Base-by-base conservation (phyloP, 1,284 basidiomycete species). In the Schizophyllum commune region DNA sequence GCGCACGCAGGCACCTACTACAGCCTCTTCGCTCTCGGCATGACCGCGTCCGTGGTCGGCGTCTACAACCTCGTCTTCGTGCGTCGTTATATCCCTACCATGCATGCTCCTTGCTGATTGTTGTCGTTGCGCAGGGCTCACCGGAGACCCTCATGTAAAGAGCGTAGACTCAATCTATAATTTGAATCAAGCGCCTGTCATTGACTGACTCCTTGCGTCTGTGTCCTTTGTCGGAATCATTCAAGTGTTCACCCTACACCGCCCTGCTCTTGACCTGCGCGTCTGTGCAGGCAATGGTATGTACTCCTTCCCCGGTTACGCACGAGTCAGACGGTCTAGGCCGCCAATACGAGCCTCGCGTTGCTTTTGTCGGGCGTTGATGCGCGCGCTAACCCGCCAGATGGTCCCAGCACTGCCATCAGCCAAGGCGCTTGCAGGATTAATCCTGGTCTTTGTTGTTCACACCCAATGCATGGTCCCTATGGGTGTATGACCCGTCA, bases 1-100 rank as follows among this genome's bases (percentile, higher is more conserved):
- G 52, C 52, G 61, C 66, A 90, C 52, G 61, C 66, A 90, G 88
- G 79, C 61, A 60, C 77, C 22, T 90, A 81, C 74, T 79, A 79
- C 65, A 75, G 74, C 61, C 67, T 81, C 27, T 88, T 84, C 70
- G 71, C 77, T 13, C 74, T 77, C 22, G 85, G 84, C 60, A 80
- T 86, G 75, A 57, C 72, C 34, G 80, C 79, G 59, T 81, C 82
- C 21, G 72, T 72, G 11, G 83, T 75, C 61, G 84, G 83, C 22
- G 71, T 78, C 5, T 81, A 73, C 70, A 70, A 75, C 47, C 73
- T 89, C 65, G 69, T 82, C 64, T 78, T 70, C 74, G 87, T 88
- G 66, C 64, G 82, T 76, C 17, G 7, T 55, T 47, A 8, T 51
- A 6, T 6, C 52, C 11, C 17, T 39, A 52, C 17, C 20, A 32